Percentiles rank a stretch among this genome's conserved stretches.
Evolutionary conservation across 1,284 basidiomycete genomes (phyloP).

Genomic region (Anthracocystis walkeri): DNA sequence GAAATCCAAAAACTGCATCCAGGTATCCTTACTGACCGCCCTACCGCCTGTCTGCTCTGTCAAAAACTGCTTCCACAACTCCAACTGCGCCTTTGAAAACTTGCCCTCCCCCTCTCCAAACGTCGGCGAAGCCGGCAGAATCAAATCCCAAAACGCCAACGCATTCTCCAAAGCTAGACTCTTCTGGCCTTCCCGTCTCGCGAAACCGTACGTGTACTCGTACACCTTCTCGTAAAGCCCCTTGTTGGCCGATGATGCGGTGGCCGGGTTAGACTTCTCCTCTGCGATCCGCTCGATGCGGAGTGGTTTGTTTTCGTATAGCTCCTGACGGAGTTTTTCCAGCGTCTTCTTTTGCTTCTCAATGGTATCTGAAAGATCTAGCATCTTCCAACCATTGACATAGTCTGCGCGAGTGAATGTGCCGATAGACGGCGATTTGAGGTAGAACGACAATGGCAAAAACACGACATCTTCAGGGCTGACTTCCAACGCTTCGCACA

Average conservation of each 20-base stretch:
- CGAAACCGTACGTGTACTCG: conserved; percentile 87
- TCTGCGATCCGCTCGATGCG: conserved; percentile 42
- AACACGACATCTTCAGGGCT: conserved; percentile 64
- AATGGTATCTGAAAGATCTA: conserved; percentile 53
- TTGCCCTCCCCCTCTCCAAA: conserved; percentile 73
- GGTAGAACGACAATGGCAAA: conserved; percentile 66
- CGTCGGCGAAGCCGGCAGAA: conserved; percentile 82
- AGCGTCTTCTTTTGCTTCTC: conserved; percentile 58
- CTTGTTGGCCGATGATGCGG: conserved; percentile 35
- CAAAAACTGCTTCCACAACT: conserved; percentile 88
- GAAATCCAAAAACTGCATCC: conserved; percentile 84
- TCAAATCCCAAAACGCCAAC: conserved; percentile 84
- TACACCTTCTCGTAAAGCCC: conserved; percentile 83
- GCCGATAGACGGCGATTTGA: conserved; percentile 60
- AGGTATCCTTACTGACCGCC: conserved; percentile 93
- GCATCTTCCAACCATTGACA: conserved; percentile 62
- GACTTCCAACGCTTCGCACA: conserved; percentile 61
- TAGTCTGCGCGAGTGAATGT: conserved; percentile 58
- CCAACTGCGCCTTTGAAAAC: conserved; percentile 78
- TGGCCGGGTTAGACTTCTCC: conserved; percentile 43
- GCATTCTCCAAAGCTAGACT: conserved; percentile 78
- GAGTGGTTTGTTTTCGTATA: conserved; percentile 52
- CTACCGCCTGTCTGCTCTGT: conserved; percentile 76
- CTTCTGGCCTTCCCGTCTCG: conserved; percentile 78
- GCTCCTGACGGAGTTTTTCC: conserved; percentile 49